phyloP scores from a whole-genome alignment of 2,329 filamentous ascomycete species.

The Phyllachora maydis region DNA sequence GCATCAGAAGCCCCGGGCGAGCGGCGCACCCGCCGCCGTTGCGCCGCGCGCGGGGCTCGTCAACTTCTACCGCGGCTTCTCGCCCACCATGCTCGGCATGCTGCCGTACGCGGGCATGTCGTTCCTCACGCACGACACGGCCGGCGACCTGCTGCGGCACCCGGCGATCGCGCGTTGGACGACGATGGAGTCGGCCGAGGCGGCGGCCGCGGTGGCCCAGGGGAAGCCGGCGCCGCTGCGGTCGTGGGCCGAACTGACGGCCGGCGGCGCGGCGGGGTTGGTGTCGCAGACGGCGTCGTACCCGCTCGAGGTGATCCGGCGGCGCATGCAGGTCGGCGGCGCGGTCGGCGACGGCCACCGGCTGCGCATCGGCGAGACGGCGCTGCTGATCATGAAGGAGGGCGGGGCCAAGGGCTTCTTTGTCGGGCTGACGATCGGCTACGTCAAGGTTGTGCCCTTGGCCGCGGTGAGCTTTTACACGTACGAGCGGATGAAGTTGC shows the following conservation, averaged over 20 bases:
- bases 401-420: conserved; percentile 69
- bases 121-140: conserved; percentile 85
- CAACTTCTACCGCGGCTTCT: conserved; percentile 94
- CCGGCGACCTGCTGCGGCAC: conserved; percentile 63
- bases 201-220: conserved; percentile 21
- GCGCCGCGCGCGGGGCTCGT: conserved; percentile 47
- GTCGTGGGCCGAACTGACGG: conserved; percentile 69
- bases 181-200: conserved; percentile 42
- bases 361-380: conserved; percentile 61
- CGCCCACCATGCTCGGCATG: conserved; percentile 82
- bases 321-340: conserved; percentile 90
- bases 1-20: conserved; percentile 25
- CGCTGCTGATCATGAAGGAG: conserved; percentile 52
- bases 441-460: conserved; percentile 87
- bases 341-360: conserved; percentile 79
- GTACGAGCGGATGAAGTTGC: conserved; percentile 41
- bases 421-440: conserved; percentile 83
- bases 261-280: conserved; percentile 71
- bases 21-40: conserved; percentile 11
- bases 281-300: conserved; percentile 87
- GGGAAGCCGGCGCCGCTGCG: conserved; percentile 53
- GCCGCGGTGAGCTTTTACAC: conserved; percentile 48
- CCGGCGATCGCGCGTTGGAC: conserved; percentile 51
- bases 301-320: conserved; percentile 76
- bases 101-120: conserved; percentile 89